A percentile compares a stretch with the other conserved stretches of the same genome.
Evolutionary conservation across 495 filamentous ascomycete genomes (phyloP).

Genomic region (Xylona heveae): DNA sequence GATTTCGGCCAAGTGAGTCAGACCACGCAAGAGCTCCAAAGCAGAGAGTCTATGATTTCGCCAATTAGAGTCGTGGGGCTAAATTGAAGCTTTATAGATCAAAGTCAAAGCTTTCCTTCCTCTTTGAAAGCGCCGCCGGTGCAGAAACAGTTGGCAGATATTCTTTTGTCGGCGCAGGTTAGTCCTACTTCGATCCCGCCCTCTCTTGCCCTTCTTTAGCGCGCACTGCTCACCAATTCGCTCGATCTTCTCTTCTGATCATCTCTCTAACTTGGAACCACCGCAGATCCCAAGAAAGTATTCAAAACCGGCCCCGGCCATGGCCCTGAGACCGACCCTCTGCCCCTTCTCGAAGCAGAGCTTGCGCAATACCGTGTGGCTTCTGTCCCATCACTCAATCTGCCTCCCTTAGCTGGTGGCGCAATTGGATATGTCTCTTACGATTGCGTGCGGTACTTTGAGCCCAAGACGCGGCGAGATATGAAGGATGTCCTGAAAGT

Average conservation of each 20-base stretch:
- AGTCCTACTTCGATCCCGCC: too few species aligned
- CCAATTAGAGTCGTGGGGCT: background rate
- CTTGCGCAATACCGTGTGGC: slow-evolving; percentile 56
- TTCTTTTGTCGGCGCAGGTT: slow-evolving; percentile 82
- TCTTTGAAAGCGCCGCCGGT: slow-evolving; percentile 87
- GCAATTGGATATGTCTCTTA: slow-evolving; percentile 94
- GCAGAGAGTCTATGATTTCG: too few species aligned
- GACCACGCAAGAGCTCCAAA: slow-evolving; percentile 19
- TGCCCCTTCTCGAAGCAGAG: slow-evolving; percentile 60
- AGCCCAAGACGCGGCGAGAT: slow-evolving; percentile 70
- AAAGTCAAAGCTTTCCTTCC: slow-evolving; percentile 48
- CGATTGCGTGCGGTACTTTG: slow-evolving; percentile 93
- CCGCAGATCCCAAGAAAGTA: slow-evolving; percentile 54
- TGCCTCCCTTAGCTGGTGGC: slow-evolving; percentile 75
- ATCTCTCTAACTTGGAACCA: background rate
- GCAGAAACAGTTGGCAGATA: slow-evolving; percentile 80
- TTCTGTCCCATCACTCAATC: slow-evolving; percentile 51
- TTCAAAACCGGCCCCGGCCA: slow-evolving; percentile 74
- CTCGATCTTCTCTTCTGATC: background rate
- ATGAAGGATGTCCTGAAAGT: slow-evolving; percentile 75
- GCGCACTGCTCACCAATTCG: slow-evolving; percentile 1
- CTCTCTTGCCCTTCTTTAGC: background rate
- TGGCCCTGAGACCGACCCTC: slow-evolving; percentile 61
- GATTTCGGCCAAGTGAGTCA: slow-evolving; percentile 49
- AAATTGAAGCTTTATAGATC: slow-evolving; percentile 16